Evolutionary conservation across 805 yeast species (phyloP).

Genomic region (Soucietia sequanensis): DNA sequence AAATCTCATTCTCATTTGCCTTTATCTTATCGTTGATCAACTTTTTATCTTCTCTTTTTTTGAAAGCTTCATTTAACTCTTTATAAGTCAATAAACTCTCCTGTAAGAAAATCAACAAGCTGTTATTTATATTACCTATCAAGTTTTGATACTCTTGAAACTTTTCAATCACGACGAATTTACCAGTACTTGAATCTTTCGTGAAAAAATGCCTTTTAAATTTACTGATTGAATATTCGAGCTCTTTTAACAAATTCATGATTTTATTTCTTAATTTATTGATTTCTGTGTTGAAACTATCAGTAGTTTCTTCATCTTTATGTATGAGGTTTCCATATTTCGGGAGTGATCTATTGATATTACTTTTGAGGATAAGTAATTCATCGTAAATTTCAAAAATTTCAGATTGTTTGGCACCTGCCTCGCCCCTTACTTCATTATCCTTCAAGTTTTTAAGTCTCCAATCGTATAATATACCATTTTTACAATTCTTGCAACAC

Average conservation of each 20-base stretch:
- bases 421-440: constrained; percentile 1
- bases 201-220: constrained; percentile 22
- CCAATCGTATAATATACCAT: constrained; percentile 55
- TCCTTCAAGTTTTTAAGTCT: constrained; percentile 15
- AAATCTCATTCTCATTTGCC: constrained; percentile 3
- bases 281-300: constrained; percentile 11
- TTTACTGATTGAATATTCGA: constrained; percentile 21
- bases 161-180: constrained; percentile 10
- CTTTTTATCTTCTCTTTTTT: constrained; percentile 24
- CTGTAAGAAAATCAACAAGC: constrained; percentile 62
- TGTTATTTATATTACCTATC: constrained; percentile 54
- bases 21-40: constrained; percentile 9
- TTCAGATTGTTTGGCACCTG: background rate
- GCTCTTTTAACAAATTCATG: constrained; percentile 28
- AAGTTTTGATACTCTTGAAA: constrained; percentile 23
- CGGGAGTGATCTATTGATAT: constrained; percentile 18
- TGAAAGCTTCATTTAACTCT: constrained; percentile 49
- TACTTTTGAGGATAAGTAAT: constrained; percentile 20
- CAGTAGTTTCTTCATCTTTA: constrained; percentile 6
- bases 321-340: constrained; percentile 16
- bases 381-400: constrained; percentile 19
- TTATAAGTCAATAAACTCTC: constrained; percentile 64
- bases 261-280: constrained; percentile 21
- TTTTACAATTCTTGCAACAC: constrained; percentile 70
- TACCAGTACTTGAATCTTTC: constrained; percentile 3